phyloP scores from a whole-genome alignment of 352 stramenopile species.

The Achlya hypogyna region DNA sequence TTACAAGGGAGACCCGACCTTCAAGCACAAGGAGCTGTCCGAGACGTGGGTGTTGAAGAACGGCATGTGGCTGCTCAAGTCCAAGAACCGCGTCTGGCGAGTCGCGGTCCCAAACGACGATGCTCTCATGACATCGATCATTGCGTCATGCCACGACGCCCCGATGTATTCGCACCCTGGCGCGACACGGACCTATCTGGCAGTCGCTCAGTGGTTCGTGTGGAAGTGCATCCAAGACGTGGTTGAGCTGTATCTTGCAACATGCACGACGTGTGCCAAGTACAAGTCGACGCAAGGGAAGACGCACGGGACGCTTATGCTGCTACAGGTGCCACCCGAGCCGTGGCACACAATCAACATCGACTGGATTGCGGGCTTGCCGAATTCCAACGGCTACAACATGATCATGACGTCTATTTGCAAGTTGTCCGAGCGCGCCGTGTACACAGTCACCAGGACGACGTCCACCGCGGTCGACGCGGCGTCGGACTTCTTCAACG shows the following conservation, averaged over 20 bases:
- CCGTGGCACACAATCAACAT: conserved; percentile 26
- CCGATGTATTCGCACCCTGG: not conserved
- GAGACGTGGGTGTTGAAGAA: not conserved
- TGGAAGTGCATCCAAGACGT: conserved; percentile 15
- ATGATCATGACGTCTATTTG: conserved; percentile 22
- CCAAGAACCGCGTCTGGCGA: conserved; percentile 12
- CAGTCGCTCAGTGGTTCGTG: not conserved
- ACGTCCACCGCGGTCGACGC: not conserved
- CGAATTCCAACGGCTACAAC: conserved; percentile 21
- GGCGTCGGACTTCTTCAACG: not conserved
- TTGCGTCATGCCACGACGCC: not conserved
- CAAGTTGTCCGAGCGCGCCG: conserved; percentile 23
- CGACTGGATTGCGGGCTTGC: conserved; percentile 26
- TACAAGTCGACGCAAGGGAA: conserved; percentile 24
- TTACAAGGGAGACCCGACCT: too few relatives aligned
- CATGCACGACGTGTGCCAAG: conserved; percentile 23
- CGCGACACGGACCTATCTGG: not conserved
- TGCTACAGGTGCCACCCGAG: conserved; percentile 20
- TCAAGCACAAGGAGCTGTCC: not conserved
- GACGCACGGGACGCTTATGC: conserved; percentile 23
- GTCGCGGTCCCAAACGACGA: not conserved
- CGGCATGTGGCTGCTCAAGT: too few relatives aligned
- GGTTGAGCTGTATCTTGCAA: conserved; percentile 20
- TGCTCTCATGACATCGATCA: not conserved
- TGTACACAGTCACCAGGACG: conserved; percentile 14